Evolutionary conservation across 73 alveolate species (phyloP).

Genomic region (Tetrahymena elliotti): DNA sequence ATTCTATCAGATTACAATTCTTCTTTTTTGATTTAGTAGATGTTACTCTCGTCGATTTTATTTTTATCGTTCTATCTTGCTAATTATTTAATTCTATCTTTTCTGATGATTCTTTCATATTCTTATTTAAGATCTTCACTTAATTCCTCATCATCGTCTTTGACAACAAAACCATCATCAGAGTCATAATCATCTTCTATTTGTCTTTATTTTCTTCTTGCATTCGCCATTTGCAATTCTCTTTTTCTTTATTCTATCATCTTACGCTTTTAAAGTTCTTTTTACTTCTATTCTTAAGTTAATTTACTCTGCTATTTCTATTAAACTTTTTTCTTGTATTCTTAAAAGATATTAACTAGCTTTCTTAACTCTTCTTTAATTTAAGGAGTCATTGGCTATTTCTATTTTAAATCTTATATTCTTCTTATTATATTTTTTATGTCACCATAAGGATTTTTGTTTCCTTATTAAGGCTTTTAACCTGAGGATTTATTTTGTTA

Average conservation of each 20-base stretch:
- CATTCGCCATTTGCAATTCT: not conserved
- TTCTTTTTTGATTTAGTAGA: not conserved
- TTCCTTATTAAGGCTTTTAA: not conserved
- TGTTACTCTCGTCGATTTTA: not conserved
- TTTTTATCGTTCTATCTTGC: not conserved
- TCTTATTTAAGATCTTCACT: not conserved
- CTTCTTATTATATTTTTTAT: too few species aligned
- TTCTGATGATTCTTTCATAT: not conserved
- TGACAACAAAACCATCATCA: not conserved
- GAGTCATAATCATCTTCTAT: not conserved
- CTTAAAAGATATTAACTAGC: not conserved
- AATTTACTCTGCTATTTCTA: not conserved
- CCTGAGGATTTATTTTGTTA: not conserved
- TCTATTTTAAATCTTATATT: too few species aligned
- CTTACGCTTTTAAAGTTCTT: not conserved
- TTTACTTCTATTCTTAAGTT: not conserved
- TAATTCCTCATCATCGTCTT: not conserved
- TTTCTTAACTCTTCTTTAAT: not conserved
- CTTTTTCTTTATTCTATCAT: not conserved
- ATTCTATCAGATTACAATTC: not conserved
- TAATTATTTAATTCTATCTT: not conserved
- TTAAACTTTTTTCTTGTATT: not conserved
- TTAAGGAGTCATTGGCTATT: not conserved
- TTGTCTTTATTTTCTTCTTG: not conserved
- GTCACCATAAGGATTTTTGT: too few species aligned